phyloP scores from a whole-genome alignment of 352 stramenopile genomes.

The Pythium volutum region DNA sequence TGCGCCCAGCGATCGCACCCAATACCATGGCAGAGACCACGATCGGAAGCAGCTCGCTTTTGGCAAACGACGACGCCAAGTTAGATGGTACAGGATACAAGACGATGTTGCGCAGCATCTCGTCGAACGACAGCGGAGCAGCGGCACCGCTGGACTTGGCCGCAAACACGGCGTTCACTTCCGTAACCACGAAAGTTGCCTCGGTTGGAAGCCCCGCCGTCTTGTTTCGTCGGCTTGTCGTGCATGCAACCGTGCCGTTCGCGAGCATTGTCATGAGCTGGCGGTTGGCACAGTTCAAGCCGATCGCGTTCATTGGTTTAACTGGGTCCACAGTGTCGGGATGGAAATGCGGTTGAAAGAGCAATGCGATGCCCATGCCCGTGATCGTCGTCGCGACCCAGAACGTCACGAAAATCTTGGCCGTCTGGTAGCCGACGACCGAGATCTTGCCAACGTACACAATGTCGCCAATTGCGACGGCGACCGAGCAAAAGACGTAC shows the following conservation, averaged over 20 bases:
- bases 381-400: slow-evolving; percentile 58
- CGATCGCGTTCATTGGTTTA: slow-evolving; percentile 32
- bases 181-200: slow-evolving; percentile 39
- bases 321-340: slow-evolving; percentile 6
- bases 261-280: slow-evolving; percentile 15
- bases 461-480: slow-evolving; percentile 68
- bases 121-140: slow-evolving; percentile 50
- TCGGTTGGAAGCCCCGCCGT: neutral
- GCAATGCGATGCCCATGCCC: slow-evolving; percentile 44
- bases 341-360: slow-evolving; percentile 53
- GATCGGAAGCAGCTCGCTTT: slow-evolving; percentile 51
- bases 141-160: slow-evolving; percentile 35
- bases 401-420: slow-evolving; percentile 56
- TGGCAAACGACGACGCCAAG: slow-evolving; percentile 48
- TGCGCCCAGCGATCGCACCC: slow-evolving; percentile 50
- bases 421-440: slow-evolving; percentile 59
- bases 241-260: slow-evolving; percentile 22
- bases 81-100: slow-evolving; percentile 60
- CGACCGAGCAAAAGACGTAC: slow-evolving; percentile 80
- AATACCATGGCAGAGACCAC: slow-evolving; percentile 72
- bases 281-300: slow-evolving; percentile 44
- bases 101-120: slow-evolving; percentile 58
- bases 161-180: slow-evolving; percentile 46
- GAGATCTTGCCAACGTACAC: slow-evolving; percentile 69
- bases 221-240: slow-evolving; percentile 30